Base-by-base conservation (phyloP, 495 filamentous ascomycete species). In the Penicillium maclennaniae region DNA sequence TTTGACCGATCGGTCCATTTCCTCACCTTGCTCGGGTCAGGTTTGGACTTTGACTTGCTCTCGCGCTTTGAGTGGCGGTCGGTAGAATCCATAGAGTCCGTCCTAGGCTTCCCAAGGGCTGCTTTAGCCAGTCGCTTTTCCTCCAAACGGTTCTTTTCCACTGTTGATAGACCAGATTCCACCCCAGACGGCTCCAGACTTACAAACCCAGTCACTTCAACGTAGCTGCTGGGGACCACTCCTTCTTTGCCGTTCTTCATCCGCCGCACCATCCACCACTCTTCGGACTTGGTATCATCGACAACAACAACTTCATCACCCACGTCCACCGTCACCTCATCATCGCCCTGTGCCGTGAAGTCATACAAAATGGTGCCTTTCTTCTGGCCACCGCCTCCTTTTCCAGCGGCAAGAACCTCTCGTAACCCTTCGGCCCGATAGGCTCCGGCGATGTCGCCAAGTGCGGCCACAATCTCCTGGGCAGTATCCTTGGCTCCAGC, bases 171-270 rank as follows among this genome's bases (percentile, higher is more conserved):
- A 17, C 83, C 89, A 10, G 86, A 80, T 54, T 87, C 86, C 49
- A 86, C 60, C 20, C 82, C 83, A 4, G 75, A 53, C 2, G 74
- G 69, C 34, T 76, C 73, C 17, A 72, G 59, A 20, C 75, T 53
- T 19, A 85, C 69, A 3, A 79, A 79, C 38, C 87, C 88, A 10
- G 79, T 88, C 26, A 95, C 75, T 67, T 99, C 93, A 45, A 97
- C 85, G 68, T 97, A 99, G 69, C 88, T 95, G 73, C 90, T 91
- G 5, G 93, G 93, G n/a, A 99, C 92, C 10, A 97, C 93, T n/a
- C 93, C 95, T 66, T 95, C 89, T 63, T 88, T 89, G 43, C 89
- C 88, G 67, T 92, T 97, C 74, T 91, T 91, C 44, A 95, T 56
- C 27, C 91, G 83, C 43, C 88, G 83, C 10, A 99, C 91, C 78